Percentiles rank a stretch among this genome's conserved stretches.
Evolutionary conservation across 169 alveolate species (phyloP).

Genomic region (Plasmodium coatneyi): DNA sequence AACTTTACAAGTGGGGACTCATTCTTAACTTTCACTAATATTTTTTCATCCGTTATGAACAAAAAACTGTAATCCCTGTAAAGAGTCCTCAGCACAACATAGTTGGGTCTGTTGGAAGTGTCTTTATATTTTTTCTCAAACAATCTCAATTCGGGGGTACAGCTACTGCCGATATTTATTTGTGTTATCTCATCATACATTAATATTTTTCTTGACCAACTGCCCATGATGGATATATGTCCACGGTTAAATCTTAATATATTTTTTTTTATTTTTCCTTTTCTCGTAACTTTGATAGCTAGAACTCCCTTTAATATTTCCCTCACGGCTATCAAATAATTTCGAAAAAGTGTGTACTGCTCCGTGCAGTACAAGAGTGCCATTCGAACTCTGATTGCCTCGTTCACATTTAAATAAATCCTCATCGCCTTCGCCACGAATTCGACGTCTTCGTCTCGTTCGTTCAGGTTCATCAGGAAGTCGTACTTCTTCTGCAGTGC

Average conservation of each 20-base stretch:
- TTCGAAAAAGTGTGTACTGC: constrained; percentile 30
- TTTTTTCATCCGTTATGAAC: constrained; percentile 37
- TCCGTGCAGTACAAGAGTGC: constrained; percentile 26
- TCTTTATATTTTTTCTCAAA: constrained; percentile 20
- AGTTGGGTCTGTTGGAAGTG: constrained; percentile 20
- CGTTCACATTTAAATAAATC: constrained; percentile 5
- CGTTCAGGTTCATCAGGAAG: constrained; percentile 25
- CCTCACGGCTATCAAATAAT: constrained; percentile 22
- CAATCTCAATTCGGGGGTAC: constrained; percentile 29
- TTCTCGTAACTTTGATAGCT: constrained; percentile 30
- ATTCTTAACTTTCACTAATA: background rate
- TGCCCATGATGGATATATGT: constrained; percentile 20
- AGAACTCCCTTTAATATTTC: constrained; percentile 18
- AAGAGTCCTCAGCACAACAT: constrained; percentile 32
- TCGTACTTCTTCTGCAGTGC: background rate
- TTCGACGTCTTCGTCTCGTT: constrained; percentile 20
- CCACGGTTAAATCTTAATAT: background rate
- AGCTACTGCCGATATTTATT: constrained; percentile 42
- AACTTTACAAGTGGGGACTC: constrained; percentile 6
- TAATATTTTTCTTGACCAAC: constrained; percentile 47
- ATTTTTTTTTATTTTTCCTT: constrained; percentile 29
- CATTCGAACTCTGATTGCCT: constrained; percentile 20
- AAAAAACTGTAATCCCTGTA: constrained; percentile 54
- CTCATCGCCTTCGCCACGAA: background rate
- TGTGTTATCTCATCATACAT: constrained; percentile 56